phyloP scores from a whole-genome alignment of 148 eudicot species.

The Euryodendron excelsum region DNA sequence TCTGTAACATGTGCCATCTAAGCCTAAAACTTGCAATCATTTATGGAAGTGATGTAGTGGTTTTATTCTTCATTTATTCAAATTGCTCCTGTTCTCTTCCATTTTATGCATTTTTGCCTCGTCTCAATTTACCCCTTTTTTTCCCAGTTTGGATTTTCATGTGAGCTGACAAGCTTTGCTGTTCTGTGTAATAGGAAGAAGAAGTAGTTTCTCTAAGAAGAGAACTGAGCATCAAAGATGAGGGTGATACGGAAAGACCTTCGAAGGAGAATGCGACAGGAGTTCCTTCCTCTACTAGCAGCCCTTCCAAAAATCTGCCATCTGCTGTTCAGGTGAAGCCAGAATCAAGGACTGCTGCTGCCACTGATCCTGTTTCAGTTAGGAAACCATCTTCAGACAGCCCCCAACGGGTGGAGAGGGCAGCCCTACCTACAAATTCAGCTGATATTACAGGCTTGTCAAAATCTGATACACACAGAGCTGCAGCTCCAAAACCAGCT shows the following conservation, averaged over 20 bases:
- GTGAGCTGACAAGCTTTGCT: not conserved
- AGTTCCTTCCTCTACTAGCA: conserved; percentile 31
- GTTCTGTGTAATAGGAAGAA: conserved; percentile 34
- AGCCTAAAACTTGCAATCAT: not conserved
- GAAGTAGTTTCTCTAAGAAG: conserved; percentile 41
- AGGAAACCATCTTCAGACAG: conserved; percentile 35
- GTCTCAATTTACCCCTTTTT: not conserved
- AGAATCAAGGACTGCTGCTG: conserved; percentile 26
- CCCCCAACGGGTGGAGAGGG: conserved; percentile 29
- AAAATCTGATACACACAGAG: conserved; percentile 34
- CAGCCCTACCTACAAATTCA: conserved; percentile 24
- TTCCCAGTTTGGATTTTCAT: not conserved
- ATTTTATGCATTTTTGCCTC: not conserved
- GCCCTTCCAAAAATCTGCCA: conserved; percentile 41
- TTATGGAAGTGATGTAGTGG: not conserved
- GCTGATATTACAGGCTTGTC: conserved; percentile 32
- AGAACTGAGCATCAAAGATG: conserved; percentile 38
- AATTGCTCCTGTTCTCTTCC: not conserved
- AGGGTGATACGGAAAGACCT: conserved; percentile 22
- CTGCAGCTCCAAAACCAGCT: conserved; percentile 33
- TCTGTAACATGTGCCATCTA: not conserved
- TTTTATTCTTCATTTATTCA: not conserved
- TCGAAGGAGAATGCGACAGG: conserved; percentile 30
- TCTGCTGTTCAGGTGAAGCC: conserved; percentile 26
- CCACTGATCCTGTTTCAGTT: conserved; percentile 22